Evolutionary conservation across 1,139 yeast species (phyloP).

Genomic region (Debaryomyces coudertii): DNA sequence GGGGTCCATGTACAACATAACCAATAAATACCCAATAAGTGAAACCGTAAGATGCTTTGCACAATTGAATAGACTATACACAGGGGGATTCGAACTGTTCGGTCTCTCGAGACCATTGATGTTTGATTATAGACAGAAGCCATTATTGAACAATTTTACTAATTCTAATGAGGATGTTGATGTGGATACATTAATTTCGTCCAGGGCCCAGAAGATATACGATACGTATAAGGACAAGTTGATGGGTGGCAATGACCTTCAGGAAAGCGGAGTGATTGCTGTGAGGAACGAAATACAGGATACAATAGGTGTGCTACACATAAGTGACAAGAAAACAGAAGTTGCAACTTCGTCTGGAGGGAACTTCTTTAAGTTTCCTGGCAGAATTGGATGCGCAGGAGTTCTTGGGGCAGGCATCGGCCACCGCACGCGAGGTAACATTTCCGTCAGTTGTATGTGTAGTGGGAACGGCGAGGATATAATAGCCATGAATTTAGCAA

Average conservation of each 20-base stretch:
- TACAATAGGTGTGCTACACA: conserved; percentile 37
- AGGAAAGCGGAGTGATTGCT: conserved; percentile 11
- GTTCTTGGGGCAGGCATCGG: conserved; percentile 50
- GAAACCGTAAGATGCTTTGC: conserved; percentile 18
- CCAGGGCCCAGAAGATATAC: conserved; percentile 19
- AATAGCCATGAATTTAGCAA: conserved; percentile 43
- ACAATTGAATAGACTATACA: conserved; percentile 19
- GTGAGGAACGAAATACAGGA: conserved; percentile 26
- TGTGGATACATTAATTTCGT: conserved; percentile 20
- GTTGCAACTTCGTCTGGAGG: conserved; percentile 57
- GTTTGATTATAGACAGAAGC: conserved; percentile 19
- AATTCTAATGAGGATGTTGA: conserved; percentile 4
- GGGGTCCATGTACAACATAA: conserved; percentile 31
- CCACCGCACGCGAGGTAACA: conserved; percentile 16
- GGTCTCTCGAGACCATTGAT: conserved; percentile 34
- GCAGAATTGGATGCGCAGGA: conserved; percentile 59
- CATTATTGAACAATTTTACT: background rate
- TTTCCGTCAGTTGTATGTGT: conserved; percentile 44
- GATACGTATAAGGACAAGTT: conserved; percentile 15
- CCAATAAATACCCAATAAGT: conserved; percentile 26
- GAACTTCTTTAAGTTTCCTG: conserved; percentile 50
- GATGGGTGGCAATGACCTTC: background rate
- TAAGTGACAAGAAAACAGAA: conserved; percentile 19
- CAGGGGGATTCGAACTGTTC: conserved; percentile 14
- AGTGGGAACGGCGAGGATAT: conserved; percentile 64